Conservation (phyloP, 371 early-diverging fungal species). For the Lichtheimia ornata region DNA sequence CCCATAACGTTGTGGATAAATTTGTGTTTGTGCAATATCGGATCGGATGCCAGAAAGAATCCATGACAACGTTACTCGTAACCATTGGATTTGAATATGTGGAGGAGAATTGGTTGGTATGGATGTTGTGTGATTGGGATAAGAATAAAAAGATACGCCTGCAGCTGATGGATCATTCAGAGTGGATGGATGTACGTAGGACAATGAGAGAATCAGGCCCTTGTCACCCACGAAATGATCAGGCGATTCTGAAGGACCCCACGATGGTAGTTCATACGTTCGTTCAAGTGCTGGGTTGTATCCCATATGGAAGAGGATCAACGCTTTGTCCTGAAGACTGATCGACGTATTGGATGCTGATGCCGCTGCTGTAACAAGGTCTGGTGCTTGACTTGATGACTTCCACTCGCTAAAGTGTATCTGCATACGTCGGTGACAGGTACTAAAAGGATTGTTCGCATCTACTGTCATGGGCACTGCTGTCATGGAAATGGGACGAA, state of each 20-base stretch:
- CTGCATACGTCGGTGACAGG: slow-evolving; percentile 29
- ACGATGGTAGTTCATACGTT: slow-evolving; percentile 34
- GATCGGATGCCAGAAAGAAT: slow-evolving; percentile 34
- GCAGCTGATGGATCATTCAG: neutral
- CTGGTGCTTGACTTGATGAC: neutral
- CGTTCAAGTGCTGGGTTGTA: slow-evolving; percentile 46
- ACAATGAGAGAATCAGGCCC: slow-evolving; percentile 33
- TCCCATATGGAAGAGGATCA: slow-evolving; percentile 32
- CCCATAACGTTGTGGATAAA: slow-evolving; percentile 33
- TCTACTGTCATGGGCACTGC: slow-evolving; percentile 5
- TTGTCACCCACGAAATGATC: slow-evolving; percentile 44
- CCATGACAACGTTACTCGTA: slow-evolving; percentile 45
- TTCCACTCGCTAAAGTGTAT: slow-evolving; percentile 39
- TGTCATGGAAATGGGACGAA: slow-evolving; percentile 20
- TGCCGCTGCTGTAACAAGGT: neutral
- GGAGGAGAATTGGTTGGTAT: slow-evolving; percentile 22
- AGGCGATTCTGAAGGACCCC: slow-evolving; percentile 10
- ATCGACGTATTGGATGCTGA: slow-evolving; percentile 8
- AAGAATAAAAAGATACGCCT: slow-evolving; percentile 12
- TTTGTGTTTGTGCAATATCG: slow-evolving; percentile 22
- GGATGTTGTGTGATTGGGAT: slow-evolving; percentile 10
- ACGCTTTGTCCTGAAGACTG: slow-evolving; percentile 31
- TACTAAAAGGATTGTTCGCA: slow-evolving; percentile 17
- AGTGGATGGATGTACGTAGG: slow-evolving; percentile 20
- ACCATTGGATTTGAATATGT: slow-evolving; percentile 26